phyloP scores from a whole-genome alignment of 2,329 filamentous ascomycete species.

The Pestalotiopsis sp. region DNA sequence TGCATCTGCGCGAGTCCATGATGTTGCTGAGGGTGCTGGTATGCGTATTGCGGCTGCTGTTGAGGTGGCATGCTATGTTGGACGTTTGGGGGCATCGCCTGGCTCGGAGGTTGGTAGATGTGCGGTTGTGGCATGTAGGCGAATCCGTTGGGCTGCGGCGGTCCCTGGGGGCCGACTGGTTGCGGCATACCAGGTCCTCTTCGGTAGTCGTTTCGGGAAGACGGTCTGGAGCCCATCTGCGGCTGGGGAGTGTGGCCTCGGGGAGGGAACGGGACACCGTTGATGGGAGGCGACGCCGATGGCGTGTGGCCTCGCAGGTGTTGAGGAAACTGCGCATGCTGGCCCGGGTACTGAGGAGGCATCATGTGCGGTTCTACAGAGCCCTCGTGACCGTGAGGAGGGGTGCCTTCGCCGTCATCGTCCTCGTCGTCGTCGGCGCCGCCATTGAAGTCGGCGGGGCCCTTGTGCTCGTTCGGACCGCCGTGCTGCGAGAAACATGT shows the following conservation, averaged over 20 bases:
- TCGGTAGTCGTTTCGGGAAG: slow-evolving; percentile 79
- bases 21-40: slow-evolving; percentile 40
- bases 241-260: slow-evolving; percentile 84
- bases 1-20: slow-evolving; percentile 58
- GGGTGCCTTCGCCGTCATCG: slow-evolving; percentile 74
- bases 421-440: slow-evolving; percentile 86
- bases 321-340: slow-evolving; percentile 67
- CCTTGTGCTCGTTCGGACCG: slow-evolving; percentile 93
- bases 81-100: slow-evolving; percentile 39
- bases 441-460: slow-evolving; percentile 87
- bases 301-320: slow-evolving; percentile 83
- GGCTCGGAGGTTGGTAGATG: slow-evolving; percentile 74
- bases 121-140: slow-evolving; percentile 84
- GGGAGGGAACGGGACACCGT: slow-evolving; percentile 71
- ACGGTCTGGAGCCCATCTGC: slow-evolving; percentile 72
- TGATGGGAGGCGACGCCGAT: slow-evolving; percentile 88
- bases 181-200: slow-evolving; percentile 76
- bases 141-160: slow-evolving; percentile 72
- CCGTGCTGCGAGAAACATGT: slow-evolving; percentile 68
- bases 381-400: slow-evolving; percentile 66
- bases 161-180: slow-evolving; percentile 59
- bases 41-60: slow-evolving; percentile 25
- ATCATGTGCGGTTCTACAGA: slow-evolving; percentile 62
- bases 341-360: slow-evolving; percentile 71
- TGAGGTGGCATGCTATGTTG: slow-evolving; percentile 41